phyloP scores from a whole-genome alignment of 495 filamentous ascomycete species.

The Penicillium pulvis region DNA sequence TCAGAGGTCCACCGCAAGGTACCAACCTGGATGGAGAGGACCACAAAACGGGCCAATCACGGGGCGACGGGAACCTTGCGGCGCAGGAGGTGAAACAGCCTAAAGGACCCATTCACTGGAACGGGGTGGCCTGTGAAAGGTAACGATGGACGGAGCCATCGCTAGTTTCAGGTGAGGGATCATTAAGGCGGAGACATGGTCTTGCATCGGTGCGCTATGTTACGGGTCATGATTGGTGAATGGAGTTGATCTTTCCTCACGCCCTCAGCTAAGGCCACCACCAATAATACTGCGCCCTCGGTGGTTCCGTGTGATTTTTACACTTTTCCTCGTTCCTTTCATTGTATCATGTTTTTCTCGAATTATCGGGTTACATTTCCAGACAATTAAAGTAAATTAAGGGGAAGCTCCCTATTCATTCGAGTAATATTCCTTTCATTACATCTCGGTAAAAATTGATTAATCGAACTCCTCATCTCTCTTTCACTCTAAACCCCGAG shows the following conservation, averaged over 20 bases:
- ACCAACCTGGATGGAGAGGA: conserved; percentile 5
- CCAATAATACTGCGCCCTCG: neutral
- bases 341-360: neutral
- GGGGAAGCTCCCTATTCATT: conserved; percentile 2
- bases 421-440: neutral
- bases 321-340: neutral
- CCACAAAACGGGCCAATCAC: conserved; percentile 6
- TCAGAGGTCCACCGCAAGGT: neutral
- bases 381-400: conserved; percentile 1
- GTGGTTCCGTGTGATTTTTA: neutral
- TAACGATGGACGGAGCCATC: conserved; percentile 11
- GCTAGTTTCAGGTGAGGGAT: conserved; percentile 21
- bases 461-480: neutral
- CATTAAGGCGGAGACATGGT: conserved; percentile 7
- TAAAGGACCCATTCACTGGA: conserved; percentile 4
- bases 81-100: conserved; percentile 19
- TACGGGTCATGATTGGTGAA: neutral
- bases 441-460: neutral
- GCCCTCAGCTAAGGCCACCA: neutral
- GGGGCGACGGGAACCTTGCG: neutral
- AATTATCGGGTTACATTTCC: conserved; percentile 1
- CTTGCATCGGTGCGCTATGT: conserved; percentile 2
- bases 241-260: neutral
- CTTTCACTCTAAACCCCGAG: neutral
- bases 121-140: conserved; percentile 3